These are phyloP conservation scores for Anisodus tanguticus DNA, from an alignment of 257 asterid genomes.

Conservation along the genomic window DNA sequence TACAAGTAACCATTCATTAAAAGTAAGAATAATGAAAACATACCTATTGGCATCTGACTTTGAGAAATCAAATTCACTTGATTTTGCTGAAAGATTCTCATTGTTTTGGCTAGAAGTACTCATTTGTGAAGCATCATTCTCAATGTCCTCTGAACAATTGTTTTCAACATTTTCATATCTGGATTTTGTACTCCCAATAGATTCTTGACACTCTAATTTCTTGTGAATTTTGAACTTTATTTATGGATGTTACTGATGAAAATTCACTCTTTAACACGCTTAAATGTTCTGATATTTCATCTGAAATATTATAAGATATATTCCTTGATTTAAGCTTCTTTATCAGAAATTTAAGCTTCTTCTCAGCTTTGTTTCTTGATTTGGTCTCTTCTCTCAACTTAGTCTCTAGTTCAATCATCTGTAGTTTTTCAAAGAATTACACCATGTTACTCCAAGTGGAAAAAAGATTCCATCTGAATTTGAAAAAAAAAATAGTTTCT, in stretches of 20 bases:
- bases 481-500: too few species aligned
- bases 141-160: neutral
- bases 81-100: neutral
- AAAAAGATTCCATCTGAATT: too few species aligned
- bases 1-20: too few species aligned
- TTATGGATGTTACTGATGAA: slow-evolving; percentile 40
- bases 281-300: slow-evolving; percentile 38
- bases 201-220: slow-evolving; percentile 31
- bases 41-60: slow-evolving; percentile 33
- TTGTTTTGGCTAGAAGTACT: slow-evolving; percentile 3
- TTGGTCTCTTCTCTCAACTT: slow-evolving; percentile 61
- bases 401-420: slow-evolving; percentile 70
- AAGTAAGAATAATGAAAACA: neutral
- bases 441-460: neutral
- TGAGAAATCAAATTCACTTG: slow-evolving; percentile 5
- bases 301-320: slow-evolving; percentile 43
- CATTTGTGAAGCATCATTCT: slow-evolving; percentile 28
- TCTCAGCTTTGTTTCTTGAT: slow-evolving; percentile 80
- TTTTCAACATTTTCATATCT: slow-evolving; percentile 1
- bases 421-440: slow-evolving; percentile 33
- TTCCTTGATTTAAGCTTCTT: slow-evolving; percentile 67
- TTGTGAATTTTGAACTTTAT: neutral
- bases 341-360: slow-evolving; percentile 56
- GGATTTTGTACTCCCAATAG: slow-evolving; percentile 28
- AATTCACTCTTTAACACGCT: too few species aligned